phyloP scores from a whole-genome alignment of 2,329 filamentous ascomycete species.

The Aspergillus sp. region DNA sequence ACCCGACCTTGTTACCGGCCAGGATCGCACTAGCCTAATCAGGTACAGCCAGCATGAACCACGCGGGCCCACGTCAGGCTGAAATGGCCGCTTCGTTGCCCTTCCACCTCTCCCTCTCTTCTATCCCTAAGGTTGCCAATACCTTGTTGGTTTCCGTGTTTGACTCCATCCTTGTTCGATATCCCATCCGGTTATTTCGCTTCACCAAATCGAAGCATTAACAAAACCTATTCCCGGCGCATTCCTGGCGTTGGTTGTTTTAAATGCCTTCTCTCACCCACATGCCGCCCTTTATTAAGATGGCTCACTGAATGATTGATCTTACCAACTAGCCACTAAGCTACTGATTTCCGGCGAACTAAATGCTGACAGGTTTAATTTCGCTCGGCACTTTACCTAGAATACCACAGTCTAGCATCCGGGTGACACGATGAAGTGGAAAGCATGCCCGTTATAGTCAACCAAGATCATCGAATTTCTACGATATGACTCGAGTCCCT shows the following conservation, averaged over 20 bases:
- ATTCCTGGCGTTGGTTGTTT: not conserved
- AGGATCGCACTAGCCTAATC: conserved; percentile 19
- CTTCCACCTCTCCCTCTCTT: conserved; percentile 10
- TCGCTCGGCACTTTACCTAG: not conserved
- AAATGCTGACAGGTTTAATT: not conserved
- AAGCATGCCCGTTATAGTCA: conserved; percentile 17
- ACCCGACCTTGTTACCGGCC: not conserved
- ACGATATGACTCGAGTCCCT: conserved; percentile 39
- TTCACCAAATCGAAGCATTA: not conserved
- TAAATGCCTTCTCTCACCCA: not conserved
- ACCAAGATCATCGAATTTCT: conserved; percentile 19
- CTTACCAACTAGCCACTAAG: not conserved
- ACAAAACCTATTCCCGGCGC: not conserved
- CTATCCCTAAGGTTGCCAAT: not conserved
- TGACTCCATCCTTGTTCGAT: not conserved
- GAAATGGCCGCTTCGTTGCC: conserved; percentile 19
- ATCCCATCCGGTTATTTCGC: not conserved
- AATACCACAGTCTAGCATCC: conserved; percentile 7
- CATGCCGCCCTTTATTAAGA: not conserved
- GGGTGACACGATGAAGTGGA: conserved; percentile 22
- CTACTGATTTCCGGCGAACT: not conserved
- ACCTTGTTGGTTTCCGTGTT: not conserved
- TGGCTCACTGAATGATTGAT: not conserved
- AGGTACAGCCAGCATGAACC: conserved; percentile 14
- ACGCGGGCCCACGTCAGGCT: conserved; percentile 21